phyloP scores from a whole-genome alignment of 768 basidiomycete genomes.

The Suillus occidentalis region DNA sequence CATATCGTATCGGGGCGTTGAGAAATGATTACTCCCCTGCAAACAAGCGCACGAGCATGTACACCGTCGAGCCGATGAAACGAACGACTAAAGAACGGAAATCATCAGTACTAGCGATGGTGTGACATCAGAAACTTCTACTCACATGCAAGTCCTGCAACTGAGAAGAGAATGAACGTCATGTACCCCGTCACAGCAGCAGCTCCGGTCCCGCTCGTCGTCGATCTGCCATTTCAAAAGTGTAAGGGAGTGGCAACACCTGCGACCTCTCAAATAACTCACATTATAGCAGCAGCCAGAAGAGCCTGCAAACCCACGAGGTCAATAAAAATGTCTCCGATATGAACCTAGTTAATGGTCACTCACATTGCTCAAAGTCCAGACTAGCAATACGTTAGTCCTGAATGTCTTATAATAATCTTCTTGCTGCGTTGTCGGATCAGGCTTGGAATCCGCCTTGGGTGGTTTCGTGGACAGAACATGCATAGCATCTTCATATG shows the following conservation, averaged over 20 bases:
- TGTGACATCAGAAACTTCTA: constrained; percentile 15
- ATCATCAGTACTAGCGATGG: neutral
- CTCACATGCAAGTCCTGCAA: constrained; percentile 85
- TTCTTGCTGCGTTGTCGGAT: constrained; percentile 65
- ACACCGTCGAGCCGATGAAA: constrained; percentile 77
- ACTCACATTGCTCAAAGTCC: constrained; percentile 82
- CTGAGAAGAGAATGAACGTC: constrained; percentile 85
- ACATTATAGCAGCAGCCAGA: constrained; percentile 76
- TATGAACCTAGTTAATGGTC: constrained; percentile 25
- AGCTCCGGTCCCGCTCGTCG: constrained; percentile 48
- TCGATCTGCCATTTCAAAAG: constrained; percentile 21
- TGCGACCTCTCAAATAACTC: constrained; percentile 28
- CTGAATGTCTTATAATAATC: constrained; percentile 89
- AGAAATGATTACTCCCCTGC: constrained; percentile 68
- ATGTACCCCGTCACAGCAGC: constrained; percentile 80
- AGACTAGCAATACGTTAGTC: constrained; percentile 85
- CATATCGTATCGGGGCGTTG: neutral
- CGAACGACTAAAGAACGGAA: constrained; percentile 63
- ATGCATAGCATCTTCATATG: constrained; percentile 90
- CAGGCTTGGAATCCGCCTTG: constrained; percentile 63
- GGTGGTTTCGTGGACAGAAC: constrained; percentile 78
- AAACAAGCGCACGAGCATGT: constrained; percentile 85
- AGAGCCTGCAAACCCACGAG: constrained; percentile 45
- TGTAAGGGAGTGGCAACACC: constrained; percentile 2
- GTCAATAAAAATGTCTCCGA: constrained; percentile 4